A percentile compares a stretch with the other conserved stretches of the same genome.
These are phyloP conservation scores for Podospora anserina DNA, from an alignment of 495 filamentous ascomycete species.

Conservation along the genomic window DNA sequence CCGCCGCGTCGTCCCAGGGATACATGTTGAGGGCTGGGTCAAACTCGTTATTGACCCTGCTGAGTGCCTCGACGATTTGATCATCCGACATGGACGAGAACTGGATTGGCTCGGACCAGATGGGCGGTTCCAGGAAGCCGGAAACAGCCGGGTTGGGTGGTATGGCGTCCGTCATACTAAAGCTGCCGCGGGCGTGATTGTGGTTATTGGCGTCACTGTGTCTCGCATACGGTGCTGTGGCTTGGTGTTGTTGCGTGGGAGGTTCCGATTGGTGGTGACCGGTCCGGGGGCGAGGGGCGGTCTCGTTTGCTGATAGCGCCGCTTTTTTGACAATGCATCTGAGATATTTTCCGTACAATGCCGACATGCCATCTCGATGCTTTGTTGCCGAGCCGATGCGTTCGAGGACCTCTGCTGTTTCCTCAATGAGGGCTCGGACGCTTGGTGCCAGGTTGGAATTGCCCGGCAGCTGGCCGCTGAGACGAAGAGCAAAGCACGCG, in stretches of 20 bases:
- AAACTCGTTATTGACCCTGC: constrained; percentile 55
- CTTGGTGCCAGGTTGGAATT: constrained; percentile 64
- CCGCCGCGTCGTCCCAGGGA: constrained; percentile 54
- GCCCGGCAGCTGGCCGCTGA: constrained; percentile 55
- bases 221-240: constrained; percentile 13
- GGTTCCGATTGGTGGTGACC: background rate
- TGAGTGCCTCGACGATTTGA: constrained; percentile 61
- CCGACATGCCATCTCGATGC: constrained; percentile 62
- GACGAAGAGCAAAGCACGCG: constrained; percentile 64
- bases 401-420: constrained; percentile 65
- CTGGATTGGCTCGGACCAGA: constrained; percentile 55
- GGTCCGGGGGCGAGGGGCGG: background rate
- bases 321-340: constrained; percentile 53
- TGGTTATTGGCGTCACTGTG: constrained; percentile 13
- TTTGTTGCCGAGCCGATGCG: constrained; percentile 61
- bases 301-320: constrained; percentile 19
- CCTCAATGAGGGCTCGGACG: constrained; percentile 63
- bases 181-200: constrained; percentile 16
- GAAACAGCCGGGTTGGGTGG: constrained; percentile 18
- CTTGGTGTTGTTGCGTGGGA: constrained; percentile 15
- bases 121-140: constrained; percentile 25
- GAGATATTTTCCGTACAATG: constrained; percentile 60
- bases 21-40: constrained; percentile 50
- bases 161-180: constrained; percentile 21
- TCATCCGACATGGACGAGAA: constrained; percentile 67